Evolutionary conservation across 2,329 filamentous ascomycete species (phyloP).

Genomic region (Hypomyces rosellus): DNA sequence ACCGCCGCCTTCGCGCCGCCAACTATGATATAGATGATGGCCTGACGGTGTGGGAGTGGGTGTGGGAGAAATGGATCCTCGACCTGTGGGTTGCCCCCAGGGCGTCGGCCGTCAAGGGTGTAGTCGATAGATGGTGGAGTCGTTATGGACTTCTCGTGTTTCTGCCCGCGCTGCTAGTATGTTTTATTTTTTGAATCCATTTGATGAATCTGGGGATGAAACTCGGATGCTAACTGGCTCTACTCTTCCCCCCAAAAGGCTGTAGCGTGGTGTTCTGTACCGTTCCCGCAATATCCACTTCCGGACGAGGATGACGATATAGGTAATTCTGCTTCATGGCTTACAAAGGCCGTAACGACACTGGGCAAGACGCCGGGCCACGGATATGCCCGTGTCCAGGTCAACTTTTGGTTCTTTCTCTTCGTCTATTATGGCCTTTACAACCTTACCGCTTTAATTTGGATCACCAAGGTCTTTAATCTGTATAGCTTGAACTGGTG

Average conservation of each 20-base stretch:
- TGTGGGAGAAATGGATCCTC: slow-evolving; percentile 32
- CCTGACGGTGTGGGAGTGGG: slow-evolving; percentile 27
- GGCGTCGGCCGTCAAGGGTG: slow-evolving; percentile 50
- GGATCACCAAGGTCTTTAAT: slow-evolving; percentile 68
- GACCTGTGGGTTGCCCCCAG: slow-evolving; percentile 57
- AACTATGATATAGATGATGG: slow-evolving; percentile 30
- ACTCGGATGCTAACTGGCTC: too few species aligned
- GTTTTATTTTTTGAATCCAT: slow-evolving; percentile 18
- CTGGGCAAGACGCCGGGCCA: slow-evolving; percentile 48
- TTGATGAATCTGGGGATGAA: too few species aligned
- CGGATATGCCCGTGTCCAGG: slow-evolving; percentile 55
- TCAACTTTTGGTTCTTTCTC: slow-evolving; percentile 68
- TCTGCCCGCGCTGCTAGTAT: slow-evolving; percentile 53
- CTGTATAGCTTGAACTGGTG: slow-evolving; percentile 63
- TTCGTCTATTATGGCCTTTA: slow-evolving; percentile 66
- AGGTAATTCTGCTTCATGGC: background rate
- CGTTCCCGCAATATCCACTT: slow-evolving; percentile 57
- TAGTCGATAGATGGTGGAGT: slow-evolving; percentile 58
- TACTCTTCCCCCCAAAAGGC: slow-evolving; percentile 36
- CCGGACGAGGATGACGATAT: slow-evolving; percentile 24
- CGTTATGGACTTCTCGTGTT: slow-evolving; percentile 56
- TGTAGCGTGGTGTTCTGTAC: slow-evolving; percentile 58
- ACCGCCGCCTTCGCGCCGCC: slow-evolving; percentile 10
- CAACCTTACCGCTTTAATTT: slow-evolving; percentile 59
- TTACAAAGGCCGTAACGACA: background rate